Evolutionary conservation across 2,329 filamentous ascomycete genomes (phyloP).

Genomic region (Trichoderma sp.): DNA sequence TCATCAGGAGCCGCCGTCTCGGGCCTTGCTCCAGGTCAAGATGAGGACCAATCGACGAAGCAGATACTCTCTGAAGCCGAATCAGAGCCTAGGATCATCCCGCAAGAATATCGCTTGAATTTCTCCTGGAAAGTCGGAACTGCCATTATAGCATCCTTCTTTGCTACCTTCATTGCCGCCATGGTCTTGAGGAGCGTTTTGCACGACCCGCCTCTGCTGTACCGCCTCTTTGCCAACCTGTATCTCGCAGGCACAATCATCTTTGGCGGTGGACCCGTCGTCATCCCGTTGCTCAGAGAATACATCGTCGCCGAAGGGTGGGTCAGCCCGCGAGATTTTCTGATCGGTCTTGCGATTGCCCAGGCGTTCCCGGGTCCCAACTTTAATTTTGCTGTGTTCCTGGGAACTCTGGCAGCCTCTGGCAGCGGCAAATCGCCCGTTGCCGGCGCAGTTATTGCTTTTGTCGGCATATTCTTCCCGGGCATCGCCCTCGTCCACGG

Average conservation of each 20-base stretch:
- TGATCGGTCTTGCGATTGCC: conserved; percentile 68
- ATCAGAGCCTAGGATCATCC: conserved; percentile 31
- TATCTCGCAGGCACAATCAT: conserved; percentile 70
- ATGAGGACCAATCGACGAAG: neutral
- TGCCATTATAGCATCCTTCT: conserved; percentile 45
- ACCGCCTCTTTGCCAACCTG: conserved; percentile 67
- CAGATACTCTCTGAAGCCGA: neutral
- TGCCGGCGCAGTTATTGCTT: conserved; percentile 50
- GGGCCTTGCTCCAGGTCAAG: neutral
- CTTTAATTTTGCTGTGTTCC: conserved; percentile 55
- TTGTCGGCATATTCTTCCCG: conserved; percentile 51
- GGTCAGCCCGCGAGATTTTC: conserved; percentile 67
- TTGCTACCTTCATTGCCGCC: conserved; percentile 54
- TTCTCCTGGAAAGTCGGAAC: conserved; percentile 47
- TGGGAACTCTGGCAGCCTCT: conserved; percentile 49
- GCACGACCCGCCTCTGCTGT: conserved; percentile 42
- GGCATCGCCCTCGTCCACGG: conserved; percentile 49
- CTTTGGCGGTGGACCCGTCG: conserved; percentile 62
- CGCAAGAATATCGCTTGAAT: conserved; percentile 31
- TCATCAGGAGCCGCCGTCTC: neutral
- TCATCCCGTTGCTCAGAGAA: conserved; percentile 60
- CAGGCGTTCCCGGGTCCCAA: conserved; percentile 60
- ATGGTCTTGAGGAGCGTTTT: conserved; percentile 49
- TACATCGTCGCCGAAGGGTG: conserved; percentile 65
- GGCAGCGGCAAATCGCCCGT: conserved; percentile 35